These are phyloP conservation scores for Rutidosis leptorrhynchoides DNA, from an alignment of 129 eudicot species.

Conservation along the genomic window DNA sequence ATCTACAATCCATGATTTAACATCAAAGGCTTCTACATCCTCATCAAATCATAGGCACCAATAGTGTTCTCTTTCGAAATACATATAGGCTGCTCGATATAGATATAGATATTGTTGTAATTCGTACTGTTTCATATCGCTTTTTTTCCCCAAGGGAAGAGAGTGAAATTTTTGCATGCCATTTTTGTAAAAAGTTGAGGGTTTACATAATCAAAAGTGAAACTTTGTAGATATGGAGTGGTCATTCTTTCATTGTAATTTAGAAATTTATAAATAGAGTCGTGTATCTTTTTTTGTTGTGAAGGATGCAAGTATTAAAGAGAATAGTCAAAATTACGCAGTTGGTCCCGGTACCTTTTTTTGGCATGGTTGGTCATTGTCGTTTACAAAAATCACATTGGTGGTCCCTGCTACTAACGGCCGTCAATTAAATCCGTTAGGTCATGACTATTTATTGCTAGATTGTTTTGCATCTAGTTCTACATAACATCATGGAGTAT, in stretches of 20 bases:
- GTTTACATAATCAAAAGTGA: not conserved
- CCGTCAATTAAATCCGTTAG: too few relatives aligned
- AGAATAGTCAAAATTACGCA: too few relatives aligned
- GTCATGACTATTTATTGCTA: too few relatives aligned
- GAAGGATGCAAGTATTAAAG: not conserved
- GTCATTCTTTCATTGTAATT: not conserved
- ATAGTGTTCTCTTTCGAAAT: not conserved
- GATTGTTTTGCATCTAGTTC: too few relatives aligned
- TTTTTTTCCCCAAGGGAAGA: constrained; percentile 2
- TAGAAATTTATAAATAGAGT: not conserved
- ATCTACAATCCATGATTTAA: constrained; percentile 46
- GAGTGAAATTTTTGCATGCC: not conserved
- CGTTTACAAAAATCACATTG: too few relatives aligned
- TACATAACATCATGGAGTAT: too few relatives aligned
- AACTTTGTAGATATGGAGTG: not conserved
- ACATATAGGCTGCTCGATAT: not conserved
- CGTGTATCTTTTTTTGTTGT: not conserved
- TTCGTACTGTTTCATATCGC: not conserved
- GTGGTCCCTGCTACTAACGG: too few relatives aligned
- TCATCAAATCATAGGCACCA: constrained; percentile 6
- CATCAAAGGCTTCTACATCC: constrained; percentile 32
- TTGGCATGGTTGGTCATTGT: too few relatives aligned
- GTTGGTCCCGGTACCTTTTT: too few relatives aligned
- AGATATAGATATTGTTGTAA: constrained; percentile 9
- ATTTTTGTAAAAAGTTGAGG: not conserved